Evolutionary conservation across 495 filamentous ascomycete species (phyloP), one percentile per base, ranked within the genome.

Genomic region (Penicillium argentinense): DNA sequence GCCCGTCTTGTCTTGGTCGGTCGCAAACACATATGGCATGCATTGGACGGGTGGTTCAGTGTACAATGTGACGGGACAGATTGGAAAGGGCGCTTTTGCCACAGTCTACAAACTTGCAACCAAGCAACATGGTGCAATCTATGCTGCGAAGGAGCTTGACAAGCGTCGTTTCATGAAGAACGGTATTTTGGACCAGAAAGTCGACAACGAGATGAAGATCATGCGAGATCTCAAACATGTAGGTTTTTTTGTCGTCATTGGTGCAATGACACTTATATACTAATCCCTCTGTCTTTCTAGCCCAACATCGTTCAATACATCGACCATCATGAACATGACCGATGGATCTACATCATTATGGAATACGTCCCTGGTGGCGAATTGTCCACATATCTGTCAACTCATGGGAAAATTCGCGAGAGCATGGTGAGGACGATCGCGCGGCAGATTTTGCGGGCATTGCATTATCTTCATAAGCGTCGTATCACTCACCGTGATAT

Each of bases 401-500:
- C 73, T 1, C 56, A 82, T 26, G 78, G 79, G 1, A 67, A 72
- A 2, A 79, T 97, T 39, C 61, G 72, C 0, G 95, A 98, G 60
- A 60, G 67, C 5, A 75, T 83, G 62, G 86, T 81, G 9, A 79
- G 83, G 56, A 72, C 68, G 4, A 87, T 96, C 55, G 77, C 89
- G 4, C 68, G 69, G 2, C 93, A 98, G 62, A 74, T 97, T 13
- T 64, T 97, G 8, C 76, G 82, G 39, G 91, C 90, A 6, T 72
- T 98, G 11, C 81, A 80, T n/a, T 96, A 98, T 62, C 74, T 97
- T 9, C 93, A 98, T 57, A 67, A 77, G 25, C 84, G 82, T 54
- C 86, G 82, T 38, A 96, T 98, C 53, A 96, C 92, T 0, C 93
- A 98, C 69, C 86, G 93, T 3, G 93, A 98, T 66, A 88, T 98